Conservation (phyloP, 73 alveolate genomes). For the Halteria grandinella region DNA sequence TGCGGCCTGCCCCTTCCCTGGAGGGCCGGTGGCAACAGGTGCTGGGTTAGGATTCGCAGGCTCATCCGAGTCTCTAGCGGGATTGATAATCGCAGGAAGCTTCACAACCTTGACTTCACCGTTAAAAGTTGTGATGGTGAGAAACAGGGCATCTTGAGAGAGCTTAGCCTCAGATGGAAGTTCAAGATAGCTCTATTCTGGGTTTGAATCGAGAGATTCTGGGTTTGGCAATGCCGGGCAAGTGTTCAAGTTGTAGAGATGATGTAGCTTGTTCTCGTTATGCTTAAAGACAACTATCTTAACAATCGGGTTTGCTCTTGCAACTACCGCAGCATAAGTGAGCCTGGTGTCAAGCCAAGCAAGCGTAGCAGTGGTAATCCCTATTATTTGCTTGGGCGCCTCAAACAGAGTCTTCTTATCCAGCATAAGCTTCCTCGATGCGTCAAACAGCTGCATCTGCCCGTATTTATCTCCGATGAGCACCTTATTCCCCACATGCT, state of each 20-base stretch:
- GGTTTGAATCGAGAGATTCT: slow-evolving; percentile 46
- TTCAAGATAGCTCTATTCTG: slow-evolving; percentile 55
- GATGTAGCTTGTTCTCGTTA: slow-evolving; percentile 54
- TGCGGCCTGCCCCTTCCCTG: background rate
- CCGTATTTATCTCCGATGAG: slow-evolving; percentile 66
- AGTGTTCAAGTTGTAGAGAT: slow-evolving; percentile 41
- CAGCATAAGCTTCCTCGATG: slow-evolving; percentile 55
- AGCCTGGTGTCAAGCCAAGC: slow-evolving; percentile 64
- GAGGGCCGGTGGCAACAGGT: no score
- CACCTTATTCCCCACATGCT: slow-evolving; percentile 27
- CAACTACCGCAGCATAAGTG: slow-evolving; percentile 55
- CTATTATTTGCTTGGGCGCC: slow-evolving; percentile 5
- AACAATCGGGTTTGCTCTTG: slow-evolving; percentile 54
- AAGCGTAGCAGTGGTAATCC: slow-evolving; percentile 38
- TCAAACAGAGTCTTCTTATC: slow-evolving; percentile 35
- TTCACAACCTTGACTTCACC: slow-evolving; percentile 57
- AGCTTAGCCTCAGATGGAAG: slow-evolving; percentile 60
- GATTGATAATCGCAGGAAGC: slow-evolving; percentile 54
- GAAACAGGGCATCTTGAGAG: slow-evolving; percentile 26
- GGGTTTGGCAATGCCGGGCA: slow-evolving; percentile 9
- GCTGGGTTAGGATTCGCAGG: no score
- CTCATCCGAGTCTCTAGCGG: slow-evolving; percentile 29
- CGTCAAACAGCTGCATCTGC: slow-evolving; percentile 46
- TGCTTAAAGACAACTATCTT: slow-evolving; percentile 50
- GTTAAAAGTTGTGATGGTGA: slow-evolving; percentile 31